These are phyloP conservation scores for Apiospora saccharicola DNA, from an alignment of 2,329 filamentous ascomycete genomes.

Conservation along the genomic window DNA sequence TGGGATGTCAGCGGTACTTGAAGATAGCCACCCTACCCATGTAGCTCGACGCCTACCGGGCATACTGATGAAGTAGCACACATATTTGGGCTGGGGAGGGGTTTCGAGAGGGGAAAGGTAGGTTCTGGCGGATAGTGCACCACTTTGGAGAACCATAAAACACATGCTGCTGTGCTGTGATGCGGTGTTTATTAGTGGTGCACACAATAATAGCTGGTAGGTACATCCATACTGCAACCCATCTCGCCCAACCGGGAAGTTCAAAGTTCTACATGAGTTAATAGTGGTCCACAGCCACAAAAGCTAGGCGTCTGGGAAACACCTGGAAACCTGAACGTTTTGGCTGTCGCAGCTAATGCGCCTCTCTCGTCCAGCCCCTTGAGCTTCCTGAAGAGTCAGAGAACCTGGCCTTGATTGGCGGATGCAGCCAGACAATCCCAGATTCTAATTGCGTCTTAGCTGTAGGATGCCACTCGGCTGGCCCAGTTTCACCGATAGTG, in stretches of 20 bases:
- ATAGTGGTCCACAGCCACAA: constrained; percentile 18
- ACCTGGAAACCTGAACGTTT: constrained; percentile 12
- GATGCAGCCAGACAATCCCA: neutral
- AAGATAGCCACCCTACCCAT: neutral
- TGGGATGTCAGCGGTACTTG: constrained; percentile 5
- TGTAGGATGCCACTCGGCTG: constrained; percentile 26
- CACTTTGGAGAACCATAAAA: neutral
- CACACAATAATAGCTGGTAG: neutral
- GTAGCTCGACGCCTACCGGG: neutral
- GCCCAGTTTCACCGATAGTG: constrained; percentile 28
- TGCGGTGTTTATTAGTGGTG: constrained; percentile 7
- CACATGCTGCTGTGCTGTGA: constrained; percentile 1
- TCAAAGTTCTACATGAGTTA: neutral
- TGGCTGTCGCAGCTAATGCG: constrained; percentile 20
- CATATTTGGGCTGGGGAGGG: neutral
- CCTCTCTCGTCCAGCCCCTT: constrained; percentile 9
- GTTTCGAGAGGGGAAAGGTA: neutral
- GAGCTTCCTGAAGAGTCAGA: constrained; percentile 18
- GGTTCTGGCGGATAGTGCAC: constrained; percentile 14
- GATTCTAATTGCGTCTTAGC: constrained; percentile 18
- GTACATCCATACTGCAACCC: constrained; percentile 9
- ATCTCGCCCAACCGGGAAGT: neutral
- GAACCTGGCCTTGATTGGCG: neutral
- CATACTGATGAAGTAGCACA: constrained; percentile 1
- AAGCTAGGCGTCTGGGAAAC: constrained; percentile 14